Percentiles rank a stretch among this genome's conserved stretches.
phyloP scores from a whole-genome alignment of 2,329 filamentous ascomycete species.

The Scedosporium minutisporum region DNA sequence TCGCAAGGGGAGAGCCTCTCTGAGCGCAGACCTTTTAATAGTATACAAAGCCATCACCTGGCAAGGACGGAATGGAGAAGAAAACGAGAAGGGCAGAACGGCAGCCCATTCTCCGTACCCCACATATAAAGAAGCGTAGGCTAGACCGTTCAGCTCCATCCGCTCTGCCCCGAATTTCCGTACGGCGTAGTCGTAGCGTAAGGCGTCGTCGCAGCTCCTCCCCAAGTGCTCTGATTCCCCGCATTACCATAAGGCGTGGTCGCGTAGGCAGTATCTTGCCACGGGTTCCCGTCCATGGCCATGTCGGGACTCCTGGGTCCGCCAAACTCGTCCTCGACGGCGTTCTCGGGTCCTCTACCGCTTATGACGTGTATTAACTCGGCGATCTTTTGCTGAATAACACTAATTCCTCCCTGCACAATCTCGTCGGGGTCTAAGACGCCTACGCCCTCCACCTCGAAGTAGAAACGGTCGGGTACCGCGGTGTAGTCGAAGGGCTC shows the following conservation, averaged over 20 bases:
- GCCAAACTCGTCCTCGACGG: constrained; percentile 49
- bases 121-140: neutral
- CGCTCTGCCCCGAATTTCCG: constrained; percentile 20
- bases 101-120: no score
- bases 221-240: constrained; percentile 55
- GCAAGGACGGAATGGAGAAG: no score
- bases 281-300: constrained; percentile 47
- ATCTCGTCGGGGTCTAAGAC: constrained; percentile 84
- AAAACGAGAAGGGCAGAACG: no score
- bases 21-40: no score
- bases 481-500: constrained; percentile 89
- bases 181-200: constrained; percentile 33
- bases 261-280: constrained; percentile 52
- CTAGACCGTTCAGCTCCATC: constrained; percentile 10
- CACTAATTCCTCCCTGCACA: constrained; percentile 77
- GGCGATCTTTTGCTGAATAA: constrained; percentile 84
- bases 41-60: no score
- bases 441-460: constrained; percentile 83
- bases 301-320: constrained; percentile 57
- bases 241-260: constrained; percentile 56
- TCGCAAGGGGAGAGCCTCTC: no score
- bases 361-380: constrained; percentile 59
- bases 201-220: constrained; percentile 40
- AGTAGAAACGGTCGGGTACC: constrained; percentile 76
- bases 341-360: constrained; percentile 42